phyloP scores from a whole-genome alignment of 306 rosid species.

The Adenanthera pavonina region DNA sequence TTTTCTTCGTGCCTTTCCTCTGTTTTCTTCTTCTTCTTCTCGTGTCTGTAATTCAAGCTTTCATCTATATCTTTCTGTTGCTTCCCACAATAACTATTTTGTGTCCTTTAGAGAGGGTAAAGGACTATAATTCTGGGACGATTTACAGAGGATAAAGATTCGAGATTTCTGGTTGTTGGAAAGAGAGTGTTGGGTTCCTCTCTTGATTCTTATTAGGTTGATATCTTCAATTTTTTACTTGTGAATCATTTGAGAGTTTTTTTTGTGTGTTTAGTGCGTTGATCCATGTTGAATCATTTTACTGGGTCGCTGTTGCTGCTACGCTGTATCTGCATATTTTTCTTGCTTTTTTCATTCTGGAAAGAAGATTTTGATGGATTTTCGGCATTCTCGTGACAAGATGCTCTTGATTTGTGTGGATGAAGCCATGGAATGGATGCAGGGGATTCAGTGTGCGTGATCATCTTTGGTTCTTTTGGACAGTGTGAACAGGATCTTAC shows the following conservation, averaged over 20 bases:
- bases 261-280: background rate
- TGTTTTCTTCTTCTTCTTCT: background rate
- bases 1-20: slow-evolving; percentile 21
- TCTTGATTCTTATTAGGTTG: background rate
- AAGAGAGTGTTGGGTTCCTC: slow-evolving; percentile 4
- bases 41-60: background rate
- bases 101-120: background rate
- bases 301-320: background rate
- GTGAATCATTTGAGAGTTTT: background rate
- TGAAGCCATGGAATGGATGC: background rate
- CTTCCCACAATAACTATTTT: background rate
- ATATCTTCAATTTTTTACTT: background rate
- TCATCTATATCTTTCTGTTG: background rate
- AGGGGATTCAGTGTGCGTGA: background rate
- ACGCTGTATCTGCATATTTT: background rate
- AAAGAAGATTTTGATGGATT: background rate
- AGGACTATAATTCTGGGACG: background rate
- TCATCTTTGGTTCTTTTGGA: slow-evolving; percentile 10
- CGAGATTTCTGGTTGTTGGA: background rate
- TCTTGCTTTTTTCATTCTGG: slow-evolving; percentile 1
- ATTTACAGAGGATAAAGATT: background rate
- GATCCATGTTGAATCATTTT: background rate
- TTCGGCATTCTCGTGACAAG: background rate
- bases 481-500: slow-evolving; percentile 26
- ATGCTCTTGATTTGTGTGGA: background rate